phyloP scores from a whole-genome alignment of 2,329 filamentous ascomycete species.

The Hymenotorrendiella dingleyae region DNA sequence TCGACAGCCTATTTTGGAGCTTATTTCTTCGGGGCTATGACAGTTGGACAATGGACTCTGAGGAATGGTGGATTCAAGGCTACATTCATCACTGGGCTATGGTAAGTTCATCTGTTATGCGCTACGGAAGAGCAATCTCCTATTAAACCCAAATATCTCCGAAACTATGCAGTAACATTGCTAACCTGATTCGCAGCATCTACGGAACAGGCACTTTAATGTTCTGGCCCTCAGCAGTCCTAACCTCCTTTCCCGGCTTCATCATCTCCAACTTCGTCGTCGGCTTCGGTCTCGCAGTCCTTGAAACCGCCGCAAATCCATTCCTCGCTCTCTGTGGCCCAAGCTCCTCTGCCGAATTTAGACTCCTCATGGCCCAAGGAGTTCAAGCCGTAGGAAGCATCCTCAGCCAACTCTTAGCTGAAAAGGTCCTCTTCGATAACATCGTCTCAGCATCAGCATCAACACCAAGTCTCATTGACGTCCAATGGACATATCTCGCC shows the following conservation, averaged over 20 bases:
- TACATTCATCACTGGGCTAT: conserved; percentile 72
- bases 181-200: too few relatives aligned
- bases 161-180: too few relatives aligned
- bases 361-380: conserved; percentile 69
- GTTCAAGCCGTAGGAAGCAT: conserved; percentile 72
- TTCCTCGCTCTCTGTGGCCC: conserved; percentile 69
- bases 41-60: conserved; percentile 65
- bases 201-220: conserved; percentile 76
- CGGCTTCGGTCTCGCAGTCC: conserved; percentile 67
- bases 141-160: too few relatives aligned
- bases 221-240: conserved; percentile 76
- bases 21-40: conserved; percentile 64
- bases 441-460: conserved; percentile 38
- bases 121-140: too few relatives aligned
- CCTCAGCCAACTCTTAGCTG: conserved; percentile 64
- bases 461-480: conserved; percentile 57
- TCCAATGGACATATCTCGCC: conserved; percentile 83
- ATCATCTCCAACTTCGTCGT: conserved; percentile 69
- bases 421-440: conserved; percentile 65
- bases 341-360: conserved; percentile 64
- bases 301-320: conserved; percentile 78
- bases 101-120: too few relatives aligned
- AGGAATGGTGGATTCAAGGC: conserved; percentile 69
- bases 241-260: conserved; percentile 71
- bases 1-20: conserved; percentile 67